These are phyloP conservation scores for Huiozyma naganishii DNA, from an alignment of 805 yeast genomes.

Conservation along the genomic window DNA sequence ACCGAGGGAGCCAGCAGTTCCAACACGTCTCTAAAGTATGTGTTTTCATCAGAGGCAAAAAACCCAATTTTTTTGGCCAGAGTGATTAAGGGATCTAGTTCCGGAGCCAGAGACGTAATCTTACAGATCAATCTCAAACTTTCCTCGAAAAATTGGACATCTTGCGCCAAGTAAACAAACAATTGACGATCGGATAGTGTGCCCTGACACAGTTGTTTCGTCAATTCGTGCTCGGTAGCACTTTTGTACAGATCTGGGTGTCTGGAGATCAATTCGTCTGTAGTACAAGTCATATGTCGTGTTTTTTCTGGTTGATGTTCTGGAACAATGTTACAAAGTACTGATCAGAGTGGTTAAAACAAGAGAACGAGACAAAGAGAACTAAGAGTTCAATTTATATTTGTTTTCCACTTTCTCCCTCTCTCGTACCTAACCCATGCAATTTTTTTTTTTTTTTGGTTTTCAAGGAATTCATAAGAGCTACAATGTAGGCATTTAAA, in stretches of 20 bases:
- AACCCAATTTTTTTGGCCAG: slow-evolving; percentile 43
- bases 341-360: too few species aligned
- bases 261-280: slow-evolving; percentile 15
- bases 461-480: too few species aligned
- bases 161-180: slow-evolving; percentile 39
- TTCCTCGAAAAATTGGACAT: slow-evolving; percentile 35
- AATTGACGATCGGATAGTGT: slow-evolving; percentile 33
- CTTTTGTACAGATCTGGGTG: slow-evolving; percentile 16
- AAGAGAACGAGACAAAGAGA: too few species aligned
- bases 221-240: slow-evolving; percentile 32
- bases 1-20: slow-evolving; percentile 15
- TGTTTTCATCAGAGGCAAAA: slow-evolving; percentile 37
- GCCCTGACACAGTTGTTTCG: slow-evolving; percentile 38
- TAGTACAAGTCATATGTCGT: neutral
- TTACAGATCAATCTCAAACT: slow-evolving; percentile 36
- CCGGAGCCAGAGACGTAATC: slow-evolving; percentile 35
- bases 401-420: too few species aligned
- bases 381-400: too few species aligned
- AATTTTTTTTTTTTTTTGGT: too few species aligned
- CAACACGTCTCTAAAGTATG: slow-evolving; percentile 33
- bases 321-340: too few species aligned
- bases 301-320: too few species aligned
- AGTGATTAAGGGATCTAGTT: slow-evolving; percentile 28
- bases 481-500: too few species aligned
- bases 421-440: too few species aligned